Evolutionary conservation across 2,329 filamentous ascomycete genomes (phyloP), one percentile per base, ranked within the genome.

Genomic region (Zymoseptoria passerinii): DNA sequence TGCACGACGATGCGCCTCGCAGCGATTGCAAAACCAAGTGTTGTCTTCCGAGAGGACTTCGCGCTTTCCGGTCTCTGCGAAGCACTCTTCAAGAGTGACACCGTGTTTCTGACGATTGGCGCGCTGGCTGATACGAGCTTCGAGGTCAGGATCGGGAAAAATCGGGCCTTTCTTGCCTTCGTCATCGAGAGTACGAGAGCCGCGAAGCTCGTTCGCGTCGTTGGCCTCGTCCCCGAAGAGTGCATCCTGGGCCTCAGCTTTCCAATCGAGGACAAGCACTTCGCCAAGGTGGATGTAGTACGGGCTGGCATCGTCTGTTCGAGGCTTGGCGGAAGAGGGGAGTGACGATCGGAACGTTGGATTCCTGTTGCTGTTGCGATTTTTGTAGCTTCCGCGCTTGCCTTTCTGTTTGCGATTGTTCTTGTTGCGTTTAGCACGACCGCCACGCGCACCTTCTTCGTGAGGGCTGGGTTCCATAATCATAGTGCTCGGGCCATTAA

Each of bases 1-100:
- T 19, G 94, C 94, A 60, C 90, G 86, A 16, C 90, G 85, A 68
- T 95, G 88, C 67, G 96, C 90, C 73, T 97, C 97, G 80, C 94
- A 99, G 28, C 90, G 84, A 58, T 90, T 92, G 70, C 94, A 99
- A 72, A 95, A 97, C 94, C 94, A 99, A 60, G 90, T 92, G 71
- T 99, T 95, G 70, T 95, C 89, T 72, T 96, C 90, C 0, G 92
- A 96, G 4, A 99, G 78, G 13, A 96, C 85, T 74, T 99, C 94
- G 60, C 92, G 89, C 71, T 92, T 92, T 70, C 94, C 90, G 66
- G 96, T 97, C 73, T 97, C 94, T 59, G 92, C 88, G 56, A 99
- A 82, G 70, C 94, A 99, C 66, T 96, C 91, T 20, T 94, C 88
- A 4, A 99, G 80, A 0, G 85, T 86, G 64, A 96, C 86, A 28